Conservation (phyloP, 306 rosid species). For the Casuarina equisetifolia region DNA sequence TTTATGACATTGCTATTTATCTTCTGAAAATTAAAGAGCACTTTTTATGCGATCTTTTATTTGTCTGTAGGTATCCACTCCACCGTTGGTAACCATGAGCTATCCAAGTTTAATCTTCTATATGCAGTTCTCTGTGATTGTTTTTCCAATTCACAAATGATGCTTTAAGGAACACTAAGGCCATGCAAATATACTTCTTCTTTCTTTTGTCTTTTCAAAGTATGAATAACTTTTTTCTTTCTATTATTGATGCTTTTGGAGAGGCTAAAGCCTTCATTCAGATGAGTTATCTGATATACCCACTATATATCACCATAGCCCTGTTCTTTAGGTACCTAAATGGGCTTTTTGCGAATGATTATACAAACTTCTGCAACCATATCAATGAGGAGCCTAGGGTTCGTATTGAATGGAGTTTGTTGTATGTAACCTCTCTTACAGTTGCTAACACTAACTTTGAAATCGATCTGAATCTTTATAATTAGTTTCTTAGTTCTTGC, state of each 20-base stretch:
- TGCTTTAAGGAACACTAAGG: background rate
- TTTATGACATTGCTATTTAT: background rate
- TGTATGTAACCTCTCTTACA: background rate
- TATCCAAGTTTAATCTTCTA: conserved; percentile 1
- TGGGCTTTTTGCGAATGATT: too few species aligned
- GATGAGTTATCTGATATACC: background rate
- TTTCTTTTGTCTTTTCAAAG: too few species aligned
- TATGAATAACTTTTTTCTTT: background rate
- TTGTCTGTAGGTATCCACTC: conserved; percentile 6
- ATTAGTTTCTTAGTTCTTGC: background rate
- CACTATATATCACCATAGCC: background rate
- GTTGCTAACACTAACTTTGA: background rate
- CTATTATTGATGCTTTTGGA: background rate
- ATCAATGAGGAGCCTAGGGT: background rate
- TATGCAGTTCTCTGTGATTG: background rate
- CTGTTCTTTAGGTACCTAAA: too few species aligned
- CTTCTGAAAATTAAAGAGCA: background rate
- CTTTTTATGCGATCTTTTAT: conserved; percentile 3
- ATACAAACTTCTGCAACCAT: too few species aligned
- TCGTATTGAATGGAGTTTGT: background rate
- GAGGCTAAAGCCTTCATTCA: background rate
- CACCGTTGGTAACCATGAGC: background rate
- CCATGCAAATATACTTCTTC: background rate
- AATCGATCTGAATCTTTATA: background rate
- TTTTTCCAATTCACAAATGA: background rate